Conservation (phyloP, 108 stramenopile genomes). For the Cyclotella choctawhatcheeana region DNA sequence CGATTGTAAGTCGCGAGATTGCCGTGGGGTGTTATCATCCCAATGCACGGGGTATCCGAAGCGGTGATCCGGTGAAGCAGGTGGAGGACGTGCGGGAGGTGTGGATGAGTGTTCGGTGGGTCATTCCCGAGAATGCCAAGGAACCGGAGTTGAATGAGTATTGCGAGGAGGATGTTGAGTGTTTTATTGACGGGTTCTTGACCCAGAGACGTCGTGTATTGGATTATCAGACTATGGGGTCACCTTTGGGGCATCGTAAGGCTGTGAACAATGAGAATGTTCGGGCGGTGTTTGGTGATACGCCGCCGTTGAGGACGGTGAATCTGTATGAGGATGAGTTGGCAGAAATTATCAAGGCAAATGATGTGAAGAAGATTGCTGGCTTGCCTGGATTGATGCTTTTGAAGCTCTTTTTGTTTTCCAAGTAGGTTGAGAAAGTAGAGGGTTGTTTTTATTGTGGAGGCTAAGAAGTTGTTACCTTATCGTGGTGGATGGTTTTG, state of each 20-base stretch:
- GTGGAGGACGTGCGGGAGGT: slow-evolving; percentile 72
- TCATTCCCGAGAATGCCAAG: slow-evolving; percentile 17
- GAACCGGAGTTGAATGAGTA: slow-evolving; percentile 34
- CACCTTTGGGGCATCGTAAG: slow-evolving; percentile 60
- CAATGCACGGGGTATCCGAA: slow-evolving; percentile 71
- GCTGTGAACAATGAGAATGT: slow-evolving; percentile 76
- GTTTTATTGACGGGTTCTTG: slow-evolving; percentile 66
- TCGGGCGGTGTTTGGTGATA: slow-evolving; percentile 61
- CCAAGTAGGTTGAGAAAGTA: slow-evolving; percentile 7
- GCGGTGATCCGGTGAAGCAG: slow-evolving; percentile 40
- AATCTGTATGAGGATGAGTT: slow-evolving; percentile 52
- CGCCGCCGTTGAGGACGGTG: slow-evolving; percentile 34
- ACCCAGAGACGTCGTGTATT: slow-evolving; percentile 32
- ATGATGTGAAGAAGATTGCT: slow-evolving; percentile 41
- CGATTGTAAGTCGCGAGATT: slow-evolving; percentile 60
- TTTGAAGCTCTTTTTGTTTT: slow-evolving; percentile 51
- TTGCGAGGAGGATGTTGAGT: slow-evolving; percentile 39
- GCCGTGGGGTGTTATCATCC: slow-evolving; percentile 83
- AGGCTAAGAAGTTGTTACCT: no score
- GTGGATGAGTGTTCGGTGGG: slow-evolving; percentile 77
- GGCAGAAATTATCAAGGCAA: slow-evolving; percentile 44
- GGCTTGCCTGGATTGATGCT: slow-evolving; percentile 47
- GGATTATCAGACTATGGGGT: slow-evolving; percentile 38
- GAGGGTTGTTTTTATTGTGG: neutral
- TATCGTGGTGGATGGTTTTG: no score